phyloP scores from a whole-genome alignment of 179 eudicot genomes.

The Patellifolia procumbens region DNA sequence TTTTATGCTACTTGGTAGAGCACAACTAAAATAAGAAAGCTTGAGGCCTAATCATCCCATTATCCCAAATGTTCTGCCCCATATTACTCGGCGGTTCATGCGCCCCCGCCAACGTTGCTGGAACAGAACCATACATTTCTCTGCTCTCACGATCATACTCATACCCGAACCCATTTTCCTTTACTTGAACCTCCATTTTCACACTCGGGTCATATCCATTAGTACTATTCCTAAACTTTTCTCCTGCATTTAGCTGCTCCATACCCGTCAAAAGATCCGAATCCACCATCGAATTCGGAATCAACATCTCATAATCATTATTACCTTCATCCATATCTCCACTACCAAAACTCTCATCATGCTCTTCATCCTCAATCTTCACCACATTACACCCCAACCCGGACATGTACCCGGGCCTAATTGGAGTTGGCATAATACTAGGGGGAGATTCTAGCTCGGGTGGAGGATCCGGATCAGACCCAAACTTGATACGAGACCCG shows the following conservation, averaged over 20 bases:
- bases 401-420: background rate
- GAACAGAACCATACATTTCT: conserved; percentile 2
- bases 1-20: background rate
- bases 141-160: conserved; percentile 16
- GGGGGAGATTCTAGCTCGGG: no score
- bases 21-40: background rate
- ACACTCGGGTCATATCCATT: conserved; percentile 15
- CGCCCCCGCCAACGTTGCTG: conserved; percentile 10
- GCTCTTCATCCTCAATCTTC: conserved; percentile 11
- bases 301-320: conserved; percentile 24
- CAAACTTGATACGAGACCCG: conserved; percentile 26
- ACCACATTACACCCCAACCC: conserved; percentile 1
- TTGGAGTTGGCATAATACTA: no score
- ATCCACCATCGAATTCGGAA: conserved; percentile 28
- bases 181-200: background rate
- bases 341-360: conserved; percentile 1
- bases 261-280: conserved; percentile 37
- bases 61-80: conserved; percentile 22
- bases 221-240: no score
- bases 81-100: conserved; percentile 20
- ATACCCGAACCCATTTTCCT: conserved; percentile 2
- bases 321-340: background rate
- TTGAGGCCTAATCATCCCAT: conserved; percentile 5
- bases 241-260: conserved; percentile 20
- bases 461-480: conserved; percentile 38